Conservation (phyloP, 441 rosid species). For the Populus tomentosa region DNA sequence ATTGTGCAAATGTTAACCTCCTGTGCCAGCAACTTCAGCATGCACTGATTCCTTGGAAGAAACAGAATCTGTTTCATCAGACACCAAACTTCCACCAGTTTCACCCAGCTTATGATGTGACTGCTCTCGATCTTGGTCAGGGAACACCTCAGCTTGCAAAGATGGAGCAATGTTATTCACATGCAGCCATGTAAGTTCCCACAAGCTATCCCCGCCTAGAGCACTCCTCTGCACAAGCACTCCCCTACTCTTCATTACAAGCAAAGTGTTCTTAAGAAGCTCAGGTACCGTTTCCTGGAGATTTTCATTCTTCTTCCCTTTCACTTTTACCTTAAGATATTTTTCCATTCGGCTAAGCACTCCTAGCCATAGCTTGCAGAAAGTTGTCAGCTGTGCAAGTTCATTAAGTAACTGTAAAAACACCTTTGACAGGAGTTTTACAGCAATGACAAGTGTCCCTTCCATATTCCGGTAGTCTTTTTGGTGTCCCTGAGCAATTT, state of each 20-base stretch:
- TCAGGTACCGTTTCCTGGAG: too few species aligned
- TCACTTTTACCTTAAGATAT: constrained; percentile 64
- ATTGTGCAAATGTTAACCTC: constrained; percentile 20
- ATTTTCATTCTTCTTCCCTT: too few species aligned
- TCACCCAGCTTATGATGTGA: constrained; percentile 23
- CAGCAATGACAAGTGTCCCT: constrained; percentile 67
- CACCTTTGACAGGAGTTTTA: constrained; percentile 70
- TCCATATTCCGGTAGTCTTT: constrained; percentile 94
- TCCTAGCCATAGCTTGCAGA: constrained; percentile 94
- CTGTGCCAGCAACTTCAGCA: constrained; percentile 11
- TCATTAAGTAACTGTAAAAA: constrained; percentile 68
- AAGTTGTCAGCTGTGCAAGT: constrained; percentile 67
- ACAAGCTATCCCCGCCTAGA: constrained; percentile 88
- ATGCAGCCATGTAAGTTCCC: constrained; percentile 93
- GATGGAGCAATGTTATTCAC: constrained; percentile 74
- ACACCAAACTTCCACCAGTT: constrained; percentile 17
- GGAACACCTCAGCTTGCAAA: constrained; percentile 79
- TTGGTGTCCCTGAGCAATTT: constrained; percentile 75
- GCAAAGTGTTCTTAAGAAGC: constrained; percentile 29
- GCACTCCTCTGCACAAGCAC: constrained; percentile 78
- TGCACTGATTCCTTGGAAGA: constrained; percentile 37
- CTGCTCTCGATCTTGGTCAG: constrained; percentile 49
- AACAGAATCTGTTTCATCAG: constrained; percentile 29
- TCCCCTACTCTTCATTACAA: constrained; percentile 60
- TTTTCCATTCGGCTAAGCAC: constrained; percentile 88